Conservation (phyloP, 2,329 filamentous ascomycete genomes). For the Pseudogymnoascus sp. region DNA sequence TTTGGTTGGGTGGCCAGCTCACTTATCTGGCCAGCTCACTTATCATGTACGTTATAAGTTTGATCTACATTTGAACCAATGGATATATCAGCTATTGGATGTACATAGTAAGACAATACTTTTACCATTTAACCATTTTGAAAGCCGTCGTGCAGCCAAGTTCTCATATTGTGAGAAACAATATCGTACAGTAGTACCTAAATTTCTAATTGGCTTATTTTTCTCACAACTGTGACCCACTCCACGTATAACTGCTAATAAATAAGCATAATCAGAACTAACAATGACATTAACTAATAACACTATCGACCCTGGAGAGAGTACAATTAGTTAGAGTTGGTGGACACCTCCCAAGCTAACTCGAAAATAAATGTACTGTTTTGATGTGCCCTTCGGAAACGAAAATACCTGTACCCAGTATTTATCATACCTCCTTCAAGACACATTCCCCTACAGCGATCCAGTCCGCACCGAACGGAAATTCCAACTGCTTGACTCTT, state of each 20-base stretch:
- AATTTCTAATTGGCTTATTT: not conserved
- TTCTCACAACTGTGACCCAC: not conserved
- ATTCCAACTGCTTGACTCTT: conserved; percentile 10
- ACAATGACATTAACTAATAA: not conserved
- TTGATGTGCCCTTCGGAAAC: not conserved
- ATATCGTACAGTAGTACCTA: not conserved
- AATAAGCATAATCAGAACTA: not conserved
- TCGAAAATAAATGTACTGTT: not conserved
- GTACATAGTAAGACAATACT: not conserved
- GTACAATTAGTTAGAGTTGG: not conserved
- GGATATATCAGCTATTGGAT: not conserved
- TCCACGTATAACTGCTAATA: not conserved
- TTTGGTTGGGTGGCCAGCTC: no score
- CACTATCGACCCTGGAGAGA: not conserved
- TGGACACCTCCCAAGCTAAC: not conserved
- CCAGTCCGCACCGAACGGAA: not conserved
- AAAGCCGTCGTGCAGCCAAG: not conserved
- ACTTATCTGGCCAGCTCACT: no score
- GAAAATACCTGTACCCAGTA: not conserved
- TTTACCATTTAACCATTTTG: not conserved
- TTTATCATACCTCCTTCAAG: not conserved
- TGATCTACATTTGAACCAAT: not conserved
- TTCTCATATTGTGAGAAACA: not conserved
- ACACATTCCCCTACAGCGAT: not conserved
- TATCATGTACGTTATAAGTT: no score